phyloP scores from a whole-genome alignment of 495 filamentous ascomycete genomes.

The Lichina pygmaea region DNA sequence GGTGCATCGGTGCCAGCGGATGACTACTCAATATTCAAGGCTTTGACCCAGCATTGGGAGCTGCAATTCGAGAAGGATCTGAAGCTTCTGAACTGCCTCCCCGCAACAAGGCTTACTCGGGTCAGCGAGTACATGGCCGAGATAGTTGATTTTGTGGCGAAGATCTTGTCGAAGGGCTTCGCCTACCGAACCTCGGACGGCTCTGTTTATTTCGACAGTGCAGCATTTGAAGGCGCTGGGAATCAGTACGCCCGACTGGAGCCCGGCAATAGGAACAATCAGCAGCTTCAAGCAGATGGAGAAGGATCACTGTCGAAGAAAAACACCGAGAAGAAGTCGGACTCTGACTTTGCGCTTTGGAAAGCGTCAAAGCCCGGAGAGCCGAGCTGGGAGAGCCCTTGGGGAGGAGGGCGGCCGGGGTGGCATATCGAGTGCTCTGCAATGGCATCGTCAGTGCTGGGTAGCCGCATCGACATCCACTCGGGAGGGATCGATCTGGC shows the following conservation, averaged over 20 bases:
- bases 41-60: slow-evolving; percentile 62
- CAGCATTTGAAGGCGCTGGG: slow-evolving; percentile 57
- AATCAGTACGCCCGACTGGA: slow-evolving; percentile 67
- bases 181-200: slow-evolving; percentile 60
- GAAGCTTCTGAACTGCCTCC: slow-evolving; percentile 57
- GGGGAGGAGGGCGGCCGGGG: slow-evolving; percentile 50
- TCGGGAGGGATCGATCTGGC: slow-evolving; percentile 80
- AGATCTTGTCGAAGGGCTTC: slow-evolving; percentile 60
- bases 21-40: slow-evolving; percentile 53
- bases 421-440: slow-evolving; percentile 98
- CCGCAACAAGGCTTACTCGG: slow-evolving; percentile 55
- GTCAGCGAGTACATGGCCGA: slow-evolving; percentile 76
- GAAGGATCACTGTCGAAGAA: slow-evolving; percentile 60
- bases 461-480: slow-evolving; percentile 68
- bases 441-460: slow-evolving; percentile 75
- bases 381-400: slow-evolving; percentile 65
- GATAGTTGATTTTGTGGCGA: slow-evolving; percentile 53
- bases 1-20: slow-evolving; percentile 45
- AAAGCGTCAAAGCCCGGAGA: slow-evolving; percentile 82
- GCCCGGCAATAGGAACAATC: slow-evolving; percentile 66
- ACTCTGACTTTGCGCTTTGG: slow-evolving; percentile 81
- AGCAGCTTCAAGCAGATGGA: slow-evolving; percentile 61
- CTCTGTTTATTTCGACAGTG: slow-evolving; percentile 86
- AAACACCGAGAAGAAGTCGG: slow-evolving; percentile 35
- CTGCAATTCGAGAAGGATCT: slow-evolving; percentile 64